Evolutionary conservation across 1,284 basidiomycete species (phyloP).

Genomic region (Pseudozyma flocculosa): DNA sequence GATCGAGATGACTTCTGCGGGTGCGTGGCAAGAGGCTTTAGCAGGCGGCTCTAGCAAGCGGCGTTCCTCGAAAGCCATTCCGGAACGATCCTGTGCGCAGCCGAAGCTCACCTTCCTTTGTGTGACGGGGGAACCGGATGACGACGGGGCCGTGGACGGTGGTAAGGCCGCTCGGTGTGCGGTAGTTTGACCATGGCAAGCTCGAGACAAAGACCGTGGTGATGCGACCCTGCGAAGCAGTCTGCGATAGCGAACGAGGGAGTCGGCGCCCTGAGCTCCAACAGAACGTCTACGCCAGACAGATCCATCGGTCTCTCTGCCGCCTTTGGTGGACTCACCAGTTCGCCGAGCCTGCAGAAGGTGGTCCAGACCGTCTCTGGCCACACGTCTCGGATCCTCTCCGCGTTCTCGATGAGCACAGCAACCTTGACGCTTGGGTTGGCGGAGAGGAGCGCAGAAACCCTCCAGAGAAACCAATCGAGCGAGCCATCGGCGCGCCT

Average conservation of each 20-base stretch:
- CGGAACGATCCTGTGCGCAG: too few species aligned
- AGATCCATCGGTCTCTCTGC: too few species aligned
- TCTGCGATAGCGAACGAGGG: background rate
- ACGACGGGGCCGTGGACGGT: slow-evolving; percentile 36
- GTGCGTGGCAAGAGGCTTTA: background rate
- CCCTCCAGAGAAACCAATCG: slow-evolving; percentile 28
- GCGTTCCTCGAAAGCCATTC: too few species aligned
- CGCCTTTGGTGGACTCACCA: background rate
- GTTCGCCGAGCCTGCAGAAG: slow-evolving; percentile 32
- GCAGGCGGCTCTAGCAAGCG: too few species aligned
- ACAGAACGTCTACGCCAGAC: too few species aligned
- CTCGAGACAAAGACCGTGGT: slow-evolving; percentile 32
- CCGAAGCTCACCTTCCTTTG: slow-evolving; percentile 4
- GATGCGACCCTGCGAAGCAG: slow-evolving; percentile 26
- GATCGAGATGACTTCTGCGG: slow-evolving; percentile 28
- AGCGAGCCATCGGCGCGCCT: slow-evolving; percentile 21
- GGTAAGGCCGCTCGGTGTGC: slow-evolving; percentile 30
- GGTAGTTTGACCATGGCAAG: slow-evolving; percentile 39
- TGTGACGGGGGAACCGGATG: slow-evolving; percentile 33
- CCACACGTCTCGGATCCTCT: slow-evolving; percentile 50
- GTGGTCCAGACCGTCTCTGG: slow-evolving; percentile 46
- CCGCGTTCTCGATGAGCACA: slow-evolving; percentile 41
- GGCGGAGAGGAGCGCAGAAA: slow-evolving; percentile 7
- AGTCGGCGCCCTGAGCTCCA: too few species aligned
- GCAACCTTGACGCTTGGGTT: slow-evolving; percentile 13